Evolutionary conservation across 2,329 filamentous ascomycete genomes (phyloP), one percentile per base, ranked within the genome.

Genomic region (Talaromyces verruculosus): DNA sequence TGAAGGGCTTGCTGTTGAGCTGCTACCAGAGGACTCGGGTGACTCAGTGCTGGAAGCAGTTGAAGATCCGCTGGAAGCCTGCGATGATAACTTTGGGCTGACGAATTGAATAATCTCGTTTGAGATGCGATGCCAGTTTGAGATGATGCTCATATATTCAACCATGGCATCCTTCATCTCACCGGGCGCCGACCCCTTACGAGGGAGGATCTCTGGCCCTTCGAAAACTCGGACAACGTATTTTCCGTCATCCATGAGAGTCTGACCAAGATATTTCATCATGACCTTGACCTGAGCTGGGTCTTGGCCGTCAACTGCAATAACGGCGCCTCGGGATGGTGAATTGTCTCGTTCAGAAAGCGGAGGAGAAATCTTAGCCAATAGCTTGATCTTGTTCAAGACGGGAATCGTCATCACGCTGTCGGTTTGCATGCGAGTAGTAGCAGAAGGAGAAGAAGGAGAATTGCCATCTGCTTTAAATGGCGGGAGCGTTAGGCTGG

Each of bases 231-330:
- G 80, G 43, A 86, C 81, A 15, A 76, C 72, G 67, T 84, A 84
- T 60, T 85, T 84, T 5, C 80, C 81, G 68, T 84, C 83, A 45
- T 82, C 84, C 58, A 78, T 78, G 55, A 89, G 76, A 49, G 79
- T 80, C 65, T 79, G 82, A 66, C 80, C 83, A 72, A 96, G 81
- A 71, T 88, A 89, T 39, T 84, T 82, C 64, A 90, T 84, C 22
- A 97, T 86, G 19, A 86, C 84, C 2, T 83, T 80, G 3, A 91
- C 88, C 3, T 91, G 86, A 10, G 85, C 82, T 1, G 80, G 76
- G 65, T 89, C 85, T 19, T 89, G 84, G 0, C 93, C 93, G 77
- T 98, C 94, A 33, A 98, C 81, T 0, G 91, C 90, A 68, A 98
- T 89, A 43, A 97, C 85, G 0, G 91, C 87, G 0, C 94, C 93